Evolutionary conservation across 495 filamentous ascomycete species (phyloP).

Genomic region (Geopyxis carbonaria): DNA sequence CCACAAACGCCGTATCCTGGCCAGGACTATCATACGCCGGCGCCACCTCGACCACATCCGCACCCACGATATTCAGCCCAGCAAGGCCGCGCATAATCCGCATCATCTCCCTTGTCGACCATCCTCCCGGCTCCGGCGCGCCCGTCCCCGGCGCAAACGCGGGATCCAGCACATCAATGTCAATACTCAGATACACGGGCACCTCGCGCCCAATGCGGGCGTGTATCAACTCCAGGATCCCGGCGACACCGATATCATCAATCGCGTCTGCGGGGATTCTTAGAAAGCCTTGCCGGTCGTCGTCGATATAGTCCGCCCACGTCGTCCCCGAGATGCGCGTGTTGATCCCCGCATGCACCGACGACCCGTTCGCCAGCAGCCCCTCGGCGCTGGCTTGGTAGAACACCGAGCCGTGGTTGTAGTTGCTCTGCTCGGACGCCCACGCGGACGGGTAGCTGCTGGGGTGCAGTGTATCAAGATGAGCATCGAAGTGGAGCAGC

Average conservation of each 20-base stretch:
- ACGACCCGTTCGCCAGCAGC: conserved; percentile 43
- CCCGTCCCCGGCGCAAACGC: conserved; percentile 55
- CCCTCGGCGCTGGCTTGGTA: conserved; percentile 63
- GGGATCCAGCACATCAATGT: conserved; percentile 63
- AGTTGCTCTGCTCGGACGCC: conserved; percentile 48
- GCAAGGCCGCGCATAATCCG: conserved; percentile 46
- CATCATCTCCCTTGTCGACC: conserved; percentile 57
- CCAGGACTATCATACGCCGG: conserved; percentile 62
- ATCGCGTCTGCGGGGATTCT: conserved; percentile 53
- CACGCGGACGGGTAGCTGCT: conserved; percentile 60
- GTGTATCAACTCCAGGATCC: conserved; percentile 43
- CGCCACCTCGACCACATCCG: conserved; percentile 71
- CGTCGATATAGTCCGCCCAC: conserved; percentile 50
- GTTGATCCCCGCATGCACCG: conserved; percentile 61
- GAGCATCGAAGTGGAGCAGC: conserved; percentile 70
- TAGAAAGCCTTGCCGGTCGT: conserved; percentile 45
- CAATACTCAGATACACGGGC: conserved; percentile 54
- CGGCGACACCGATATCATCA: conserved; percentile 46
- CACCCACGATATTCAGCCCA: conserved; percentile 51
- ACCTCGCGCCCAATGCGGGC: conserved; percentile 39
- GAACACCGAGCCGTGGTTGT: conserved; percentile 78
- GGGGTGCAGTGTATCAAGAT: conserved; percentile 73
- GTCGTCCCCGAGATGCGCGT: conserved; percentile 51
- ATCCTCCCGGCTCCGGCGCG: conserved; percentile 57
- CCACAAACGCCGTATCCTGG: conserved; percentile 72